Percentiles rank a stretch among this genome's conserved stretches.
These are phyloP conservation scores for Chalciporus pseudorubinellus DNA, from an alignment of 768 basidiomycete genomes.

Conservation along the genomic window DNA sequence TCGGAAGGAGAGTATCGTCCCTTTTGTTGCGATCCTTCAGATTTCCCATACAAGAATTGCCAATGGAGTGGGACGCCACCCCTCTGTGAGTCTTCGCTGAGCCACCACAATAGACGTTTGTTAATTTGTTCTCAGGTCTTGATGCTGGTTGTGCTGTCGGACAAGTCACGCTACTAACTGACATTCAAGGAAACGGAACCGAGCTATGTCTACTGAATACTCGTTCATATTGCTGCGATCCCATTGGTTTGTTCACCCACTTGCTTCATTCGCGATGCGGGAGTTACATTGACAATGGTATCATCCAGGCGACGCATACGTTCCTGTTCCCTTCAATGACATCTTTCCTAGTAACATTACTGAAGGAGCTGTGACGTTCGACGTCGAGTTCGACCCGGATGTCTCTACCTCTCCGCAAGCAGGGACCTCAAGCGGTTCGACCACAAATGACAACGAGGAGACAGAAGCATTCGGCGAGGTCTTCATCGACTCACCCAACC, in stretches of 20 bases:
- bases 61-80: not conserved
- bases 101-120: too few species aligned
- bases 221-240: not conserved
- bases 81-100: not conserved
- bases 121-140: too few species aligned
- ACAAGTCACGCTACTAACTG: not conserved
- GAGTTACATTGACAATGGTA: too few species aligned
- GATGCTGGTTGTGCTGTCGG: not conserved
- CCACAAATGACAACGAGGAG: not conserved
- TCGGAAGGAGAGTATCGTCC: not conserved
- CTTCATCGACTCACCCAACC: not conserved
- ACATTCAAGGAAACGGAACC: not conserved
- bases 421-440: not conserved
- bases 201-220: not conserved
- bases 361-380: not conserved
- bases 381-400: not conserved
- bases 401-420: not conserved
- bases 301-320: not conserved
- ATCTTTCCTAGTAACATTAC: not conserved
- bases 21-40: not conserved
- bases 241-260: not conserved
- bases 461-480: not conserved
- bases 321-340: not conserved
- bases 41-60: not conserved
- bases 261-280: too few species aligned